These are phyloP conservation scores for Pinus taeda DNA, from an alignment of 75 land plant species.

Conservation along the genomic window DNA sequence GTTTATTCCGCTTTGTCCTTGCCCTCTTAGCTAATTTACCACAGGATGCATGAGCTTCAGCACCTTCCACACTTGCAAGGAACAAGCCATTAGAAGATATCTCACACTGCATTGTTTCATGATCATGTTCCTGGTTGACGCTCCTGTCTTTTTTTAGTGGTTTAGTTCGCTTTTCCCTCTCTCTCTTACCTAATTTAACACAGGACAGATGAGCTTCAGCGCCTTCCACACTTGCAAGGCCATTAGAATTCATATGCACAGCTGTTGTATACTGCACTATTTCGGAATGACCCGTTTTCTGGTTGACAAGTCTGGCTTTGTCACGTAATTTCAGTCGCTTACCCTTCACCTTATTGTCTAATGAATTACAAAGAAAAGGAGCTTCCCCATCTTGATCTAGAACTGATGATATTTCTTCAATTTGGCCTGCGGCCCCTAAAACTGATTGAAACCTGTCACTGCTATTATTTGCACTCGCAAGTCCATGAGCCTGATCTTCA, in stretches of 20 bases:
- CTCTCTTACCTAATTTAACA: not conserved
- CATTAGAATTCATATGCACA: not conserved
- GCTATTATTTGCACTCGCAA: not conserved
- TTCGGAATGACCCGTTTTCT: not conserved
- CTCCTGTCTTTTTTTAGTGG: not conserved
- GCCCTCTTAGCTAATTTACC: not conserved
- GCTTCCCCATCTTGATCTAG: not conserved
- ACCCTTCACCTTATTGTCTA: not conserved
- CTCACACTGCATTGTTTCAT: not conserved
- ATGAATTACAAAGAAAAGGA: not conserved
- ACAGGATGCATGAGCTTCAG: not conserved
- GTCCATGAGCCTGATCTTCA: not conserved
- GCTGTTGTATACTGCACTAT: not conserved
- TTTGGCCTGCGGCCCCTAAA: slow-evolving; percentile 1
- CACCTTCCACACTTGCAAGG: not conserved
- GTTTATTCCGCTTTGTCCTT: not conserved
- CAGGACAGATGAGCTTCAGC: not conserved
- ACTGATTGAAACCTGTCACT: not conserved
- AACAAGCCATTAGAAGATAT: not conserved
- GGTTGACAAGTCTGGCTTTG: not conserved
- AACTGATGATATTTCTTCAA: slow-evolving; percentile 4
- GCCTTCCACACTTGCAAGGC: not conserved
- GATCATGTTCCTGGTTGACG: not conserved
- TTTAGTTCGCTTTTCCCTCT: not conserved
- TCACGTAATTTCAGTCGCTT: not conserved